Evolutionary conservation across 163 green algal genomes (phyloP).

Genomic region (Prototheca cutis): DNA sequence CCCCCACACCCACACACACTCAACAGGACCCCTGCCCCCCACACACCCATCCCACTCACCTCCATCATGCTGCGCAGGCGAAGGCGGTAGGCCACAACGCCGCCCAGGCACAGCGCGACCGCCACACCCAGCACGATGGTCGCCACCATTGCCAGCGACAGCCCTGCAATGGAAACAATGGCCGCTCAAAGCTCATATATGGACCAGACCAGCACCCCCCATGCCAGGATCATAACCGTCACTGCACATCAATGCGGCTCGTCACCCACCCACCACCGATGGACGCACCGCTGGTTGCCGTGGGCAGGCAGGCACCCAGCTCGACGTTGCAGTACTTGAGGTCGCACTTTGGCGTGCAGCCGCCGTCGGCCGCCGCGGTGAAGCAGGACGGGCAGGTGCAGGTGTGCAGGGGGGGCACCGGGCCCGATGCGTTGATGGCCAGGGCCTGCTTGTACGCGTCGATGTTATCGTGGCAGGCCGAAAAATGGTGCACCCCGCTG

Average conservation of each 20-base stretch:
- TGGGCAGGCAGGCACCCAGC: constrained; percentile 23
- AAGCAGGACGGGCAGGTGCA: constrained; percentile 74
- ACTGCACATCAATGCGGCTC: too few relatives aligned
- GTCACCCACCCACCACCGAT: too few relatives aligned
- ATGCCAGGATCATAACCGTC: too few relatives aligned
- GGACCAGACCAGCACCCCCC: too few relatives aligned
- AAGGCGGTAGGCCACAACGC: constrained; percentile 49
- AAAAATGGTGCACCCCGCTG: constrained; percentile 26
- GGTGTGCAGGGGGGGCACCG: constrained; percentile 17
- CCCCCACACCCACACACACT: too few relatives aligned
- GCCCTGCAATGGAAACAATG: too few relatives aligned
- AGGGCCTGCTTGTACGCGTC: constrained; percentile 29
- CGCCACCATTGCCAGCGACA: background rate
- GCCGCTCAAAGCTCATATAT: too few relatives aligned
- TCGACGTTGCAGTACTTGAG: constrained; percentile 36
- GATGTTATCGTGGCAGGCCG: constrained; percentile 42
- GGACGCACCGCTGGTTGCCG: background rate
- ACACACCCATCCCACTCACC: background rate
- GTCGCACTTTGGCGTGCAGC: constrained; percentile 41
- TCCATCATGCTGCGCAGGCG: constrained; percentile 37
- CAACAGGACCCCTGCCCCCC: too few relatives aligned
- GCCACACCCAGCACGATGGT: constrained; percentile 17
- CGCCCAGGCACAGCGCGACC: constrained; percentile 24
- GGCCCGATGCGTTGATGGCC: background rate
- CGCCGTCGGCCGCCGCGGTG: constrained; percentile 15